These are phyloP conservation scores for Leishmania turanica DNA, from an alignment of 208 protist genomes.

Conservation along the genomic window DNA sequence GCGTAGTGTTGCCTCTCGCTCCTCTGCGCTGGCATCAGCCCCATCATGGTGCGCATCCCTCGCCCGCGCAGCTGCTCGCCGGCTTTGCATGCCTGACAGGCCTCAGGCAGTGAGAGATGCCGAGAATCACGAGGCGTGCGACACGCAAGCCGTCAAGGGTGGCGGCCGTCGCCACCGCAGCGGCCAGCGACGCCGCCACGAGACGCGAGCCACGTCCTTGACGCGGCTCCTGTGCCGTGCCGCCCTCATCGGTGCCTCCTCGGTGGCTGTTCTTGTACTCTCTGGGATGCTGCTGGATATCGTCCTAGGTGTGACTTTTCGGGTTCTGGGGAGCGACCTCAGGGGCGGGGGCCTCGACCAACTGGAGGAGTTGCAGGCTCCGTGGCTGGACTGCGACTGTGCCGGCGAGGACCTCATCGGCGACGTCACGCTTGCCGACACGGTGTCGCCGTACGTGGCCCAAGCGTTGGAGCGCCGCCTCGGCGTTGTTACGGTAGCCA, in stretches of 20 bases:
- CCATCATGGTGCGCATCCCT: background rate
- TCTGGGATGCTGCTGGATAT: background rate
- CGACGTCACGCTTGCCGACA: background rate
- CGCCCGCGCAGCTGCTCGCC: background rate
- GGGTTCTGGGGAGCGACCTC: background rate
- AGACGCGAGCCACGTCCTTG: background rate
- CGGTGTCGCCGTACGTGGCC: background rate
- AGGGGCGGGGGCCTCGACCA: background rate
- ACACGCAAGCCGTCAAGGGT: background rate
- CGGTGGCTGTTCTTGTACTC: background rate
- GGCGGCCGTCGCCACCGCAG: background rate
- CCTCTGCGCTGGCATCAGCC: background rate
- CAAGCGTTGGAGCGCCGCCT: background rate
- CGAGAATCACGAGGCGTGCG: background rate
- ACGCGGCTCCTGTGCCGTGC: background rate
- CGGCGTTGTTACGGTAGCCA: background rate
- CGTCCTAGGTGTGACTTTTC: background rate
- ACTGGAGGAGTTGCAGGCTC: background rate
- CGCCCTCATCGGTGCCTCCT: background rate
- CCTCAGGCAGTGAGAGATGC: too few relatives aligned
- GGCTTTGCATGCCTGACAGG: too few relatives aligned
- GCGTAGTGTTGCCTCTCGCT: background rate
- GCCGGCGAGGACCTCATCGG: background rate
- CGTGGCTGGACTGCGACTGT: slow-evolving; percentile 21
- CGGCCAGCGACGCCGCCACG: background rate